Percentiles rank a stretch among this genome's conserved stretches.
These are phyloP conservation scores for Erythrobasidium hasegawianum DNA, from an alignment of 1,284 basidiomycete genomes.

Conservation along the genomic window DNA sequence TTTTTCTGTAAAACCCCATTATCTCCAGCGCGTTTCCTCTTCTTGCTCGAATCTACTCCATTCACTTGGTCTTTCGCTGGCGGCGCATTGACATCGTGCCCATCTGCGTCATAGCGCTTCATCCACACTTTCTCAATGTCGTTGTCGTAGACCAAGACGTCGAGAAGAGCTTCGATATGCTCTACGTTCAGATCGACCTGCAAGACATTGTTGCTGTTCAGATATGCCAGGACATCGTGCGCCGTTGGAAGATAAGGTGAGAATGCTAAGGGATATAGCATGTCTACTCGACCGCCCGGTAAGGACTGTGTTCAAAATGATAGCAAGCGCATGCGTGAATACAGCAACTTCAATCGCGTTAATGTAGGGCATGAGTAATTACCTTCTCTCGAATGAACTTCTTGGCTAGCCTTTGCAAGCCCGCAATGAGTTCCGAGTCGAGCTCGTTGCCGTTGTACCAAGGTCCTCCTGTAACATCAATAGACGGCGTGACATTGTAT, in stretches of 20 bases:
- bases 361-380: too few species aligned
- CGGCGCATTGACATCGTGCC: slow-evolving; percentile 7
- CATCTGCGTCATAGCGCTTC: slow-evolving; percentile 22
- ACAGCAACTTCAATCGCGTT: too few species aligned
- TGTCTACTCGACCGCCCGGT: slow-evolving; percentile 20
- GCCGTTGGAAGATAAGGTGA: slow-evolving; percentile 66
- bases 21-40: slow-evolving; percentile 23
- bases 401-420: slow-evolving; percentile 67
- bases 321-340: too few species aligned
- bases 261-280: slow-evolving; percentile 67
- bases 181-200: slow-evolving; percentile 76
- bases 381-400: slow-evolving; percentile 73
- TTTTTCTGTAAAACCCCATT: neutral
- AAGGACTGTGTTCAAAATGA: slow-evolving; percentile 31
- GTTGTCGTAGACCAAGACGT: slow-evolving; percentile 79
- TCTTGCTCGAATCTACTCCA: neutral
- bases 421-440: slow-evolving; percentile 83
- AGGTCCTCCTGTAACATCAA: slow-evolving; percentile 83
- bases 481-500: slow-evolving; percentile 76
- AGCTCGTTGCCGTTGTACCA: slow-evolving; percentile 96
- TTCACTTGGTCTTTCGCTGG: neutral
- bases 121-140: slow-evolving; percentile 60
- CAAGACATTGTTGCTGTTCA: slow-evolving; percentile 66
- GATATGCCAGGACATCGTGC: slow-evolving; percentile 58
- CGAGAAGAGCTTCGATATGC: slow-evolving; percentile 78